phyloP scores from a whole-genome alignment of 306 rosid species.

The Sicyos edulis region DNA sequence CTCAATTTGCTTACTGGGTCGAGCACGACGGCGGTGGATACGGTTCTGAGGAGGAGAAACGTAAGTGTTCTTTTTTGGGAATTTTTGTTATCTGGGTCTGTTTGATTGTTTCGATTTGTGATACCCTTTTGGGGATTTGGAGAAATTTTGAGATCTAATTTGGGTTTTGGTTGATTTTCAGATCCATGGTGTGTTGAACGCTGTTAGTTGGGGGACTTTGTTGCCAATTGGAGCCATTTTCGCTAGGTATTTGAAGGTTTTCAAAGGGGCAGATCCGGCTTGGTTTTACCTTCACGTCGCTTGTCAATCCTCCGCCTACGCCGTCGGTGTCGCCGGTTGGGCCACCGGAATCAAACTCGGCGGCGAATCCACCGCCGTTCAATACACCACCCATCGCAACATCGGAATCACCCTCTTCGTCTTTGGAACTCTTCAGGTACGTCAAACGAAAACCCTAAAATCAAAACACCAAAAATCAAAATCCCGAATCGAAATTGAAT shows the following conservation, averaged over 20 bases:
- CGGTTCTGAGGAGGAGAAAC: neutral
- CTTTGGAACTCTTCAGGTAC: slow-evolving; percentile 89
- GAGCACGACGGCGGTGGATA: neutral
- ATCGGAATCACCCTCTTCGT: slow-evolving; percentile 69
- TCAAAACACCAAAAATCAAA: neutral
- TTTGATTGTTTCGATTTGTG: neutral
- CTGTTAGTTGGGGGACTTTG: slow-evolving; percentile 55
- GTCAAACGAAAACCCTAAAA: neutral
- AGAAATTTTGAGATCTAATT: neutral
- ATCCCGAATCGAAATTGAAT: neutral
- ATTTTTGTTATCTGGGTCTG: neutral
- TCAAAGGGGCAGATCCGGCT: slow-evolving; percentile 82
- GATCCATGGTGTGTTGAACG: slow-evolving; percentile 56
- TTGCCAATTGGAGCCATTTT: slow-evolving; percentile 54
- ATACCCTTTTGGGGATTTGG: neutral
- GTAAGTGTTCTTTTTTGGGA: slow-evolving; percentile 7
- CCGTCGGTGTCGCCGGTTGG: slow-evolving; percentile 92
- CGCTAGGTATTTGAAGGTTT: slow-evolving; percentile 62
- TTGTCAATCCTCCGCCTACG: slow-evolving; percentile 79
- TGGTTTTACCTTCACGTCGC: slow-evolving; percentile 90
- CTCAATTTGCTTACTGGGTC: slow-evolving; percentile 23
- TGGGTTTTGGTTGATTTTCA: slow-evolving; percentile 23
- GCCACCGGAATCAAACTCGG: slow-evolving; percentile 94
- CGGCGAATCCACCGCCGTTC: slow-evolving; percentile 42
- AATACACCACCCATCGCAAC: slow-evolving; percentile 39